Evolutionary conservation across 2,329 filamentous ascomycete species (phyloP).

Genomic region (Graphilbum fragrans): DNA sequence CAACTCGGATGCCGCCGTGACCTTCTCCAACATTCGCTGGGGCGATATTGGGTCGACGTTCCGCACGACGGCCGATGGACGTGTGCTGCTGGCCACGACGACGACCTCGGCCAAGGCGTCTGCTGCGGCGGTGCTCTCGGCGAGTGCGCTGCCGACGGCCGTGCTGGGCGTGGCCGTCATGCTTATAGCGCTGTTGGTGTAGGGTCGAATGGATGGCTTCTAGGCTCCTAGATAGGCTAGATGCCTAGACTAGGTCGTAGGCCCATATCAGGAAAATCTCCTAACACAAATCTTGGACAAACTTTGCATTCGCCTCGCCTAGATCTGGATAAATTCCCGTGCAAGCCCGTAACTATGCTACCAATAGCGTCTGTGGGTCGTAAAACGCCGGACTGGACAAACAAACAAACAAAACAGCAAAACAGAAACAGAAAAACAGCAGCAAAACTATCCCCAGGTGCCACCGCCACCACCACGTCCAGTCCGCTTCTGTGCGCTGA

Average conservation of each 20-base stretch:
- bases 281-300: too few species aligned
- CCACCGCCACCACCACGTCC: slow-evolving; percentile 74
- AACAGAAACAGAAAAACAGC: not conserved
- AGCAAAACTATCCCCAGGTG: slow-evolving; percentile 71
- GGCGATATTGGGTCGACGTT: slow-evolving; percentile 30
- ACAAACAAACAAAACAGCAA: not conserved
- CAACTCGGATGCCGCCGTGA: slow-evolving; percentile 34
- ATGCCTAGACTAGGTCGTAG: too few species aligned
- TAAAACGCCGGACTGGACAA: not conserved
- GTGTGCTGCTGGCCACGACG: not conserved
- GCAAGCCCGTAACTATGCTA: too few species aligned
- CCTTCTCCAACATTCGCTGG: slow-evolving; percentile 43
- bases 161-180: too few species aligned
- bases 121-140: not conserved
- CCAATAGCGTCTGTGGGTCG: too few species aligned
- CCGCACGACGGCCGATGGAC: not conserved
- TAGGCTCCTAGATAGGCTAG: too few species aligned
- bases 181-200: too few species aligned
- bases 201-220: too few species aligned
- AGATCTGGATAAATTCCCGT: too few species aligned
- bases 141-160: not conserved
- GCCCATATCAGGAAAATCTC: too few species aligned
- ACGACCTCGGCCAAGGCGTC: not conserved
- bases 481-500: slow-evolving; percentile 76
- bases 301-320: too few species aligned